phyloP scores from a whole-genome alignment of 768 basidiomycete genomes.

The Kwoniella shandongensis region DNA sequence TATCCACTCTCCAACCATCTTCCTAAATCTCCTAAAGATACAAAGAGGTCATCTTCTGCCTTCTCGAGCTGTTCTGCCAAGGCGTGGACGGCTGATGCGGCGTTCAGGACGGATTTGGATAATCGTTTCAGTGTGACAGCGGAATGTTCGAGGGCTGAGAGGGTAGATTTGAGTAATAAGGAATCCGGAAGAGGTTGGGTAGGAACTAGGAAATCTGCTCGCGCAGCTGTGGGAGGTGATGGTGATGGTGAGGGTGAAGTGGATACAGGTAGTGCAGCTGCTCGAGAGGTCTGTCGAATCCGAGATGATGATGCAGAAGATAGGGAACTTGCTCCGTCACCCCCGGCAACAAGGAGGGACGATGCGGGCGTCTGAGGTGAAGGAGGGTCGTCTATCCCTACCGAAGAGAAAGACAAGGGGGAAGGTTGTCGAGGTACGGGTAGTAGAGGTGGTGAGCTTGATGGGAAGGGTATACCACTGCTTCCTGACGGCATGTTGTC shows the following conservation, averaged over 20 bases:
- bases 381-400: slow-evolving; percentile 10
- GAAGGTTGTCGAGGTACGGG: slow-evolving; percentile 38
- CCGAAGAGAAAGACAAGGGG: slow-evolving; percentile 28
- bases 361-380: slow-evolving; percentile 17
- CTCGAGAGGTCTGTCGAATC: neutral
- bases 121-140: slow-evolving; percentile 37
- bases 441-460: slow-evolving; percentile 23
- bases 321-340: neutral
- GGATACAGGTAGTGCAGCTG: slow-evolving; percentile 1
- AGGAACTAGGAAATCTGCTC: slow-evolving; percentile 17
- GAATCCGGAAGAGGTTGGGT: slow-evolving; percentile 39
- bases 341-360: slow-evolving; percentile 11
- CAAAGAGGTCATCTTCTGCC: slow-evolving; percentile 43
- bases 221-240: neutral
- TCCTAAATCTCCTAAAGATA: slow-evolving; percentile 35
- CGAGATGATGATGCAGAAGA: slow-evolving; percentile 9
- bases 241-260: slow-evolving; percentile 2
- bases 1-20: slow-evolving; percentile 40
- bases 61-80: slow-evolving; percentile 39
- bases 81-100: slow-evolving; percentile 12
- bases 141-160: slow-evolving; percentile 38
- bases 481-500: neutral
- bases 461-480: slow-evolving; percentile 3
- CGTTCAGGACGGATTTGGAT: slow-evolving; percentile 27
- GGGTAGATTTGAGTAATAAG: slow-evolving; percentile 35